Percentiles rank a stretch among this genome's conserved stretches.
These are phyloP conservation scores for Cladophialophora carrionii DNA, from an alignment of 2,329 filamentous ascomycete genomes.

Conservation along the genomic window DNA sequence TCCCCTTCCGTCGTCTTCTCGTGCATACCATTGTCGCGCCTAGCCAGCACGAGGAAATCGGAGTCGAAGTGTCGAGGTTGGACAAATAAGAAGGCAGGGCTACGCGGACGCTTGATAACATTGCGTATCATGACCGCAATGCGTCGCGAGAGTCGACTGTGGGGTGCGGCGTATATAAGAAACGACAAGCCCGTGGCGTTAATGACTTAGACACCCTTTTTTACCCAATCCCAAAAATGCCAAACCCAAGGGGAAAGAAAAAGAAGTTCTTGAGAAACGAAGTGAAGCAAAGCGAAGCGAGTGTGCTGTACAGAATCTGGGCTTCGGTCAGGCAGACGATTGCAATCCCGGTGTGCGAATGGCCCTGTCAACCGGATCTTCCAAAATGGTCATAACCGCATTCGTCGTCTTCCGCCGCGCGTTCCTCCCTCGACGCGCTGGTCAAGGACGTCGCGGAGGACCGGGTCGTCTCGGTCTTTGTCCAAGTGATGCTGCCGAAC, in stretches of 20 bases:
- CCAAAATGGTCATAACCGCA: constrained; percentile 24
- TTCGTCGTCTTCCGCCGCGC: constrained; percentile 73
- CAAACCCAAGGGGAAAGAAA: neutral
- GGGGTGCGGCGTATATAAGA: neutral
- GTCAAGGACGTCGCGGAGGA: constrained; percentile 78
- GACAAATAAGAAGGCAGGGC: neutral
- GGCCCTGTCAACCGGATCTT: neutral
- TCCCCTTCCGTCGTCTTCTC: neutral
- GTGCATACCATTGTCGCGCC: neutral
- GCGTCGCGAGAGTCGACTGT: neutral
- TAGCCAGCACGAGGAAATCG: neutral
- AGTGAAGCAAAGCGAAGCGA: constrained; percentile 10
- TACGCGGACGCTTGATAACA: neutral
- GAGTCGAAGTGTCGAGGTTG: neutral
- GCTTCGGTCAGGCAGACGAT: neutral
- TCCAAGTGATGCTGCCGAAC: constrained; percentile 90
- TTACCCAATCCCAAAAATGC: neutral
- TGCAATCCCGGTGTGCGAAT: neutral
- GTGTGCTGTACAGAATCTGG: constrained; percentile 18
- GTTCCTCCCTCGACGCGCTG: constrained; percentile 83
- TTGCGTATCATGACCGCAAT: neutral
- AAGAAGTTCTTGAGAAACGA: constrained; percentile 3
- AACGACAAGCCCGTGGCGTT: neutral
- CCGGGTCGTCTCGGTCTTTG: constrained; percentile 83
- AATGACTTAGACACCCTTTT: neutral